Conservation (phyloP, 23 red algal species). For the Gracilaria gracilis region DNA sequence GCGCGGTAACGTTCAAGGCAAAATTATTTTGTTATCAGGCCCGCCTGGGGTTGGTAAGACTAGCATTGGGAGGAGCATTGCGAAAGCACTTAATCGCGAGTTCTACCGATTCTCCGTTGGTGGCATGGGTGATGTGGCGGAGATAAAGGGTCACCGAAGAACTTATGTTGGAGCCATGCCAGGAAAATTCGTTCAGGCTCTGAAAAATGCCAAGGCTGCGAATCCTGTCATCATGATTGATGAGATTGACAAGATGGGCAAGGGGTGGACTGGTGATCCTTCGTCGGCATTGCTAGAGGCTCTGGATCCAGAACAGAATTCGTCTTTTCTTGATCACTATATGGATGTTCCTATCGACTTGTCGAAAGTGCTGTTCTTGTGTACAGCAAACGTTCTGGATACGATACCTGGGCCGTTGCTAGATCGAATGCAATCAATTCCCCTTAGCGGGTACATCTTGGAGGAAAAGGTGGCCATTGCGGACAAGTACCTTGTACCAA, state of each 20-base stretch:
- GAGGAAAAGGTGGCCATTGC: slow-evolving; percentile 99
- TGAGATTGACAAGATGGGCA: slow-evolving; percentile 98
- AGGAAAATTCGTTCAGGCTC: slow-evolving; percentile 92
- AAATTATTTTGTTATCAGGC: slow-evolving; percentile 95
- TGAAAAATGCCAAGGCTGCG: slow-evolving; percentile 87
- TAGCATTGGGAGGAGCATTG: slow-evolving; percentile 87
- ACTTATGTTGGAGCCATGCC: slow-evolving; percentile 99
- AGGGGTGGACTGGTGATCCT: slow-evolving; percentile 91
- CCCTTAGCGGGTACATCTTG: slow-evolving; percentile 89
- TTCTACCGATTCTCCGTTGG: slow-evolving; percentile 98
- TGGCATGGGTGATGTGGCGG: slow-evolving; percentile 95
- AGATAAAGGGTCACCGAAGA: slow-evolving; percentile 97
- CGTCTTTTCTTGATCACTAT: slow-evolving; percentile 93
- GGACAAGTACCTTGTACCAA: slow-evolving; percentile 83
- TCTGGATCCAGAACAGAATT: slow-evolving; percentile 97
- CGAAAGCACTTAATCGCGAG: slow-evolving; percentile 90
- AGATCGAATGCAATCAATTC: slow-evolving; percentile 98
- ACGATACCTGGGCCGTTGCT: slow-evolving; percentile 89
- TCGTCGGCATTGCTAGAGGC: slow-evolving; percentile 91
- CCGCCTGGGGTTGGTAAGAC: slow-evolving; percentile 97
- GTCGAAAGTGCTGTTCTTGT: slow-evolving; percentile 91
- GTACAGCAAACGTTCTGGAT: slow-evolving; percentile 93
- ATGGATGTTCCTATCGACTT: slow-evolving; percentile 94
- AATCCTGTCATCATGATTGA: slow-evolving; percentile 98
- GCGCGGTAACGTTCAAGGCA: slow-evolving; percentile 88